Conservation (phyloP, 306 rosid species). For the Bauhinia variegata region DNA sequence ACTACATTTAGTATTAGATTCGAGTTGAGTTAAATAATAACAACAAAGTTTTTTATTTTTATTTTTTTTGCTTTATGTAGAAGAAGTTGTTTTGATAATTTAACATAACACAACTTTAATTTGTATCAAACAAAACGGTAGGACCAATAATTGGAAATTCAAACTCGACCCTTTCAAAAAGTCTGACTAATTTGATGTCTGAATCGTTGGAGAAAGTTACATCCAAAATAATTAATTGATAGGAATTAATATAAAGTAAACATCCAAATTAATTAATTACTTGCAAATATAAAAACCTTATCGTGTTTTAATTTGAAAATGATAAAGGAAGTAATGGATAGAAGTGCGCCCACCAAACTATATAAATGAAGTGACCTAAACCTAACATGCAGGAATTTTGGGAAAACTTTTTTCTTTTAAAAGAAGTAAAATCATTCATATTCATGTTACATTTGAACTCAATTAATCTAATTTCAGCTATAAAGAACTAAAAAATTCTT, state of each 20-base stretch:
- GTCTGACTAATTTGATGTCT: conserved; percentile 29
- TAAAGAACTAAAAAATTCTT: too few relatives aligned
- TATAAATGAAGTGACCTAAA: conserved; percentile 50
- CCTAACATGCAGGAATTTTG: conserved; percentile 55
- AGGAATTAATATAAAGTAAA: conserved; percentile 5
- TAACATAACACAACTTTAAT: background rate
- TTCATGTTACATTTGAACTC: too few relatives aligned
- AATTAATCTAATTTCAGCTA: too few relatives aligned
- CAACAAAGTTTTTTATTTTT: too few relatives aligned
- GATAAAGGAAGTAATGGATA: conserved; percentile 31
- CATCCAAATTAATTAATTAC: conserved; percentile 9
- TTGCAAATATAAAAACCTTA: conserved; percentile 17
- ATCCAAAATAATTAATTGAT: background rate
- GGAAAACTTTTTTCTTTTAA: too few relatives aligned
- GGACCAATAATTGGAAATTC: conserved; percentile 23
- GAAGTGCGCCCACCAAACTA: conserved; percentile 51
- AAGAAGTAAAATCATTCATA: too few relatives aligned
- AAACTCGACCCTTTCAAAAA: conserved; percentile 34
- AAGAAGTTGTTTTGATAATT: background rate
- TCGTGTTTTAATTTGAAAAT: conserved; percentile 37
- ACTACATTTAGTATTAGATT: too few relatives aligned
- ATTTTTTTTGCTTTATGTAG: too few relatives aligned
- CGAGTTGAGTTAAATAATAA: too few relatives aligned
- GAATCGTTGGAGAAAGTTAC: conserved; percentile 19
- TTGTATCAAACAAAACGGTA: conserved; percentile 2